Evolutionary conservation across 2,329 filamentous ascomycete genomes (phyloP), one percentile per base, ranked within the genome.

Genomic region (Diaporthe helianthi): DNA sequence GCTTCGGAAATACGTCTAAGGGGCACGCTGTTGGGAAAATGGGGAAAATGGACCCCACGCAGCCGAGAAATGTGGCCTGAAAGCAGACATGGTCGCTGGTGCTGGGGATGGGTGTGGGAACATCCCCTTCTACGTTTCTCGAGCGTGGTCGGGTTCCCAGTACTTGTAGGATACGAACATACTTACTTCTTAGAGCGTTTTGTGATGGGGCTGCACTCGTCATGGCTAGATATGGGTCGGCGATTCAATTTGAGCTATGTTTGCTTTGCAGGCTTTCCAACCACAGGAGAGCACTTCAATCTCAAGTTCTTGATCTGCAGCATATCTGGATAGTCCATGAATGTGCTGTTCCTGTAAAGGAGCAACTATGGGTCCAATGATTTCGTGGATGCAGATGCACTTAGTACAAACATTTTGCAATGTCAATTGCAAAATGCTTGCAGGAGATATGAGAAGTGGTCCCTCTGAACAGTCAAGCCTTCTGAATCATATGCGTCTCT

Each of bases 1-100:
- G 70, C 68, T 71, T 52, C 70, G 68, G 4, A 69, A 71, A 51
- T 71, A 71, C 46, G 63, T 31, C 15, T 71, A 65, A 36, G 33
- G 3, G 24, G 33, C 44, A 10, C 15, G 13, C 10, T 22, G 10
- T 10, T 7, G 38, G 2, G 47, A 12, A n/a, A 26, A 9, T 17
- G 22, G 38, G 3, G 47, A 12, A n/a, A 26, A 9, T 17, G 22
- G 38, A 2, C 12, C 10, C 41, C 24, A 22, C 13, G 31, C 36
- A 38, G 17, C 29, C n/a, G 6, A 12, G 22, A 29, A 10, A n/a
- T 1, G 22, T 19, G 13, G 38, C 22, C 60, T 24, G 26, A n/a
- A n/a, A 24, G 65, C 17, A 47, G 22, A 4, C 22, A 44, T 26
- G 38, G 24, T 10, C 26, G 33, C 31, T 41, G 12, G 8, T 33